Evolutionary conservation across 768 basidiomycete species (phyloP), one percentile per base, ranked within the genome.

Genomic region (Mycena amicta): DNA sequence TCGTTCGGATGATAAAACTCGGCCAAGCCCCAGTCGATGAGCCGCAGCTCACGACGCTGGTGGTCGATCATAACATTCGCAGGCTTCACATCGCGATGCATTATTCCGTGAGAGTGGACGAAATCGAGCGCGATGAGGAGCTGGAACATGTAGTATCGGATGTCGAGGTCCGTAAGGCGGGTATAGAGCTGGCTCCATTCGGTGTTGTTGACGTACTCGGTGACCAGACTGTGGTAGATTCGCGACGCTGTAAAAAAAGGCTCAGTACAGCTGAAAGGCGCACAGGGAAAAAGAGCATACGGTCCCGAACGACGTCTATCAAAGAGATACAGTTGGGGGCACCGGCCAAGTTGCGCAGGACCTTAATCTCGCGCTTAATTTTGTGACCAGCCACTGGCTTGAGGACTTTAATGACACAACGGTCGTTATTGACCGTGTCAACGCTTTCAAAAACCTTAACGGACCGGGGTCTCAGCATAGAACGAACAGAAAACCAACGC

Each of bases 1-100:
- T 94, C 95, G 71, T 89, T 92, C 8, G 95, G 93, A 67, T 97
- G 94, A 73, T 98, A 98, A 74, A 98, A 98, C 73, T 98, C 95
- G 53, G 95, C 95, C 70, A 98, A 78, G 67, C 95, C 95, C 95
- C 95, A 98, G 76, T 98, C 30, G 30, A 20, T 26, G n/a, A 23
- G 23, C 50, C 80, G 66, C 58, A 88, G 82, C 80, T 81, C 78
- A 46, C 84, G 77, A 59, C 79, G 80, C 56, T 82, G 77, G 67
- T 84, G 81, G 72, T 90, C 86, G 54, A 89, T 86, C 87, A 90
- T 88, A 52, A 89, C 84, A 66, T 90, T 90, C 61, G 84, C 83
- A 0, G 85, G 30, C 46, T 53, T 30, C n/a, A 45, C 69, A 43
- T 74, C 72, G 39, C 87, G 77, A 67, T 89, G 87, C 83, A 89